These are phyloP conservation scores for Myxozyma udenii DNA, from an alignment of 805 yeast species.

Conservation along the genomic window DNA sequence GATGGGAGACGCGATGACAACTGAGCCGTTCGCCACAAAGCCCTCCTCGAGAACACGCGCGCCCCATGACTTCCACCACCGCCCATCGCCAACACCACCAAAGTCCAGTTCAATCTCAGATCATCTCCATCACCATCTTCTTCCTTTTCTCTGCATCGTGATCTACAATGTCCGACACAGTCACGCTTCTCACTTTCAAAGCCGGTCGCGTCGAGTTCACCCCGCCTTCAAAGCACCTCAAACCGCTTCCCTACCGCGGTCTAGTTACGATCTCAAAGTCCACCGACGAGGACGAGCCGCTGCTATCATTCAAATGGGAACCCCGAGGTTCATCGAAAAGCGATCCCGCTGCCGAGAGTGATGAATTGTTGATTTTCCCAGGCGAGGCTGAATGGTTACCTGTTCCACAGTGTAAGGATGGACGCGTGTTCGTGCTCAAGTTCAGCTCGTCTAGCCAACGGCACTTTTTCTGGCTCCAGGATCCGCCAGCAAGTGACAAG, in stretches of 20 bases:
- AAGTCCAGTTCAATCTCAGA: neutral
- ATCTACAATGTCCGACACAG: conserved; percentile 11
- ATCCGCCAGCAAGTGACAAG: conserved; percentile 61
- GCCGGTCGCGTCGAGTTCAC: conserved; percentile 75
- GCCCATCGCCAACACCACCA: neutral
- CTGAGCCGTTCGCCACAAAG: neutral
- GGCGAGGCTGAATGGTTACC: conserved; percentile 81
- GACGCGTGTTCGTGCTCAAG: conserved; percentile 69
- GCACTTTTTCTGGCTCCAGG: conserved; percentile 69
- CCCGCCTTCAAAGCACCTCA: conserved; percentile 56
- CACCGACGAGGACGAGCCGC: conserved; percentile 66
- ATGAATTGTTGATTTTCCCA: conserved; percentile 69
- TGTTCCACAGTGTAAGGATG: conserved; percentile 65
- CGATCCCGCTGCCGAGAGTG: conserved; percentile 41
- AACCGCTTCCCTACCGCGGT: conserved; percentile 72
- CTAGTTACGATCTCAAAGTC: conserved; percentile 53
- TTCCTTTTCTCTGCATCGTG: too few relatives aligned
- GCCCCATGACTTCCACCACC: neutral
- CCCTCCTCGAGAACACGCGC: neutral
- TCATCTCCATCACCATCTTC: neutral
- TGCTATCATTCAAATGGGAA: conserved; percentile 68
- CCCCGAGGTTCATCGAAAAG: conserved; percentile 51
- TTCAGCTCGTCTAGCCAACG: conserved; percentile 63
- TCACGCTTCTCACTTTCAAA: conserved; percentile 48
- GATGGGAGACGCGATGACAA: neutral